phyloP scores from a whole-genome alignment of 208 protist species.

The Leptomonas pyrrhocoris region DNA sequence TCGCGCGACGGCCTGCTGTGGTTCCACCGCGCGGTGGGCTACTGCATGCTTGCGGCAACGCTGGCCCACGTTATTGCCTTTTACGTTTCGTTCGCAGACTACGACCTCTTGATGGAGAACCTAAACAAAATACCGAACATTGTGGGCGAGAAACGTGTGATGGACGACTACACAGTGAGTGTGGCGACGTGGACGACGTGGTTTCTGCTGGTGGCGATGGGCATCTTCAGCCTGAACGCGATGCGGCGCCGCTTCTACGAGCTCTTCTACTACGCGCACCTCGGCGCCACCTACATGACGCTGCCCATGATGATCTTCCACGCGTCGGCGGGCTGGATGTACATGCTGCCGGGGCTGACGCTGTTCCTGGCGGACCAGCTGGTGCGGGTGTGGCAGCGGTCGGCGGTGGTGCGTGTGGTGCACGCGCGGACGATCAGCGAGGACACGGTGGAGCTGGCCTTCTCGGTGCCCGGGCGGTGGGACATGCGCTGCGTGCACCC shows the following conservation, averaged over 20 bases:
- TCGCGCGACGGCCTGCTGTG: conserved; percentile 63
- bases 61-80: conserved; percentile 39
- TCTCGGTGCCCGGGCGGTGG: conserved; percentile 19
- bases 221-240: conserved; percentile 41
- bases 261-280: conserved; percentile 76
- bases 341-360: conserved; percentile 58
- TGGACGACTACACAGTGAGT: conserved; percentile 48
- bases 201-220: conserved; percentile 54
- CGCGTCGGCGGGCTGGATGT: conserved; percentile 61
- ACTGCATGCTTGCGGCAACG: conserved; percentile 34
- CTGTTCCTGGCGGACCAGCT: conserved; percentile 59
- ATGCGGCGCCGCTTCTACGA: conserved; percentile 65
- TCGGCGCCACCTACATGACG: conserved; percentile 48
- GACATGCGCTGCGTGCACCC: conserved; percentile 18
- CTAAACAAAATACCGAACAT: conserved; percentile 26
- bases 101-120: conserved; percentile 36
- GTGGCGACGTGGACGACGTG: conserved; percentile 43
- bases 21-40: conserved; percentile 56
- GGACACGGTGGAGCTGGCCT: conserved; percentile 31
- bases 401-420: conserved; percentile 27
- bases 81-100: conserved; percentile 30
- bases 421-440: conserved; percentile 23
- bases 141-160: conserved; percentile 19
- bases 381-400: conserved; percentile 46
- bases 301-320: conserved; percentile 58